Evolutionary conservation across 78 protist genomes (phyloP).

Genomic region (Dictyostelium discoideum): dicty_2.7 NC_007091.3:1696001-1696500

Average conservation of each 20-base stretch:
- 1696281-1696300: constrained; percentile 38
- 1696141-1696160: constrained; percentile 62
- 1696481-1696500: constrained; percentile 33
- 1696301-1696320: constrained; percentile 62
- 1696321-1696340: constrained; percentile 39
- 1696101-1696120: constrained; percentile 82
- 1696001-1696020: constrained; percentile 90
- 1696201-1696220: constrained; percentile 85
- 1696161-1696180: constrained; percentile 70
- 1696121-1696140: constrained; percentile 29
- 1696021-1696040: constrained; percentile 64
- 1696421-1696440: constrained; percentile 96
- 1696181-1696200: constrained; percentile 94
- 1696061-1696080: constrained; percentile 94
- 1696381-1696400: constrained; percentile 94
- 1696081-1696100: constrained; percentile 87
- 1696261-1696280: constrained; percentile 62
- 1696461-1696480: constrained; percentile 98
- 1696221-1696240: constrained; percentile 87
- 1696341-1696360: constrained; percentile 82
- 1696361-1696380: constrained; percentile 96
- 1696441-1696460: constrained; percentile 97
- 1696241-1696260: constrained; percentile 91
- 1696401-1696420: constrained; percentile 96
- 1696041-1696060: constrained; percentile 83